Evolutionary conservation across 2,329 filamentous ascomycete genomes (phyloP).

Genomic region (Rhynchosporium agropyri): DNA sequence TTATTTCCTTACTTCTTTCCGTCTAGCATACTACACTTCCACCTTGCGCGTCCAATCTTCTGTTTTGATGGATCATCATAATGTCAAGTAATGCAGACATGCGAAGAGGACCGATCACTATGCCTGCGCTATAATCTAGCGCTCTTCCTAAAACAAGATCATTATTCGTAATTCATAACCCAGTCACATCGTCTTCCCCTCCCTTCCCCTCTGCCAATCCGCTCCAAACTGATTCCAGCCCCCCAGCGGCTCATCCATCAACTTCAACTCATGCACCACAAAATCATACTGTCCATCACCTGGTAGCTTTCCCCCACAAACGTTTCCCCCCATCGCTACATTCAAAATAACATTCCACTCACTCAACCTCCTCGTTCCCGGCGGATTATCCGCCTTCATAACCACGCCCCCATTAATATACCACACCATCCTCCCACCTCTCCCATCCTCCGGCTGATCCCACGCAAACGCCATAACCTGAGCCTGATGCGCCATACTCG

Average conservation of each 20-base stretch:
- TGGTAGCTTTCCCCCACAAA: slow-evolving; percentile 55
- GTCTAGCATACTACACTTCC: no score
- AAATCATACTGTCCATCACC: slow-evolving; percentile 59
- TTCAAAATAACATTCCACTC: slow-evolving; percentile 61
- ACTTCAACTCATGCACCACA: slow-evolving; percentile 54
- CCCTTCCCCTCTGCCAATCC: slow-evolving; percentile 48
- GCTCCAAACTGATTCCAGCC: slow-evolving; percentile 58
- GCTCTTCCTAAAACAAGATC: no score
- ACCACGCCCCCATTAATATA: slow-evolving; percentile 60
- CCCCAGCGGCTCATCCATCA: slow-evolving; percentile 56
- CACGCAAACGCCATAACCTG: slow-evolving; percentile 60
- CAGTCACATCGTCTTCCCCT: slow-evolving; percentile 34
- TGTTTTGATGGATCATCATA: no score
- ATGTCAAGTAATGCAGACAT: no score
- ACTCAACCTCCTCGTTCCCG: slow-evolving; percentile 55
- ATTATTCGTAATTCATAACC: neutral
- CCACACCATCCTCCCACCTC: slow-evolving; percentile 55
- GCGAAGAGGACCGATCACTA: no score
- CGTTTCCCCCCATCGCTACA: slow-evolving; percentile 64
- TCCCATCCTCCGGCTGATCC: slow-evolving; percentile 50
- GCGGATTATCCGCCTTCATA: slow-evolving; percentile 58
- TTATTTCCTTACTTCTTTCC: no score
- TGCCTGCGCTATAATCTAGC: no score
- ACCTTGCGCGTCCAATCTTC: no score
- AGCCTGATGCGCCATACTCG: slow-evolving; percentile 49